Base-by-base conservation (phyloP, 2,329 filamentous ascomycete genomes). In the Trichoderma sp. region DNA sequence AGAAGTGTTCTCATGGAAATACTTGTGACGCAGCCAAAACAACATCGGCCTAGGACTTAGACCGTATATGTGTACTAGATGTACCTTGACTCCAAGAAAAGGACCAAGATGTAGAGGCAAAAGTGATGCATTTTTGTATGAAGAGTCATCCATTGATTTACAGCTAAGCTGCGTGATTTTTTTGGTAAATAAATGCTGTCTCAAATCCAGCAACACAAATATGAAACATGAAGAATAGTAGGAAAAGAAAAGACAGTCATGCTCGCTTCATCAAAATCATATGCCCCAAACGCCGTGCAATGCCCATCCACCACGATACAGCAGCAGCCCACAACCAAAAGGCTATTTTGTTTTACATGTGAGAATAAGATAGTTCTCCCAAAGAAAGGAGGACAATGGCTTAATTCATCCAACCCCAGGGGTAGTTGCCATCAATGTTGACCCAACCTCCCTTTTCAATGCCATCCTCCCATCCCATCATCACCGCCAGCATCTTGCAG, bases 401-500 rank as follows among this genome's bases (percentile, higher is more conserved):
- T 59, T 24, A 60, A 33, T 82, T 80, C 67, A 88, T 82, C 16
- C 86, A 88, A 8, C 83, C 87, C 93, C 93, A 94, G 14, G 87
- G 86, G 79, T 89, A 91, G 14, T 88, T 88, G 2, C 92, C 93
- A 82, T 96, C 94, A n/a, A 97, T 89, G 83, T 97, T 97, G 75
- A 91, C 87, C 93, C 94, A 97, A 62, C 87, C 86, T 1, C 87
- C 88, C 21, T 87, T 83, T 41, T 86, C 86, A 76, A 95, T 88
- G 6, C 89, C 91, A 35, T 87, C 88, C 50, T 95, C 92, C 93
- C 94, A 95, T 0, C 95, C 95, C 91, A 97, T 91, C 92, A 97
- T 95, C 56, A 97, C 94, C 2, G 90, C 95, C 77, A 97, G 82
- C 71, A 97, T 80, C 27, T 94, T 89, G 82, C 95, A 97, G 0